These are phyloP conservation scores for Borovskyia barvae DNA, from an alignment of 208 protist genomes.

Conservation along the genomic window DNA sequence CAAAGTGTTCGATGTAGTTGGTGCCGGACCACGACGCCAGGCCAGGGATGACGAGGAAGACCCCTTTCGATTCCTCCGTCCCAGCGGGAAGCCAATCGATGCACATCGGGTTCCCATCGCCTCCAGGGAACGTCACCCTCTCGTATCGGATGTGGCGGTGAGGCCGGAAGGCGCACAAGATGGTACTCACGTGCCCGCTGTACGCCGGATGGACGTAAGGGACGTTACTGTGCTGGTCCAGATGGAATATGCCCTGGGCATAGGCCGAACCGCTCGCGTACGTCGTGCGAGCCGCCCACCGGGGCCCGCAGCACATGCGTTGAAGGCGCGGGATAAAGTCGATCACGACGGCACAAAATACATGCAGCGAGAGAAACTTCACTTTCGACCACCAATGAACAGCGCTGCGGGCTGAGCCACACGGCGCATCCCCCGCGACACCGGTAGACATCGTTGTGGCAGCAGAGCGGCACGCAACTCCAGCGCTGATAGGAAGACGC, in stretches of 20 bases:
- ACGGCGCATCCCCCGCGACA: not conserved
- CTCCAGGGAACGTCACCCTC: conserved; percentile 36
- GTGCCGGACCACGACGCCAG: conserved; percentile 70
- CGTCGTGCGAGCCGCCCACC: not conserved
- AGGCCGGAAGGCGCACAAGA: conserved; percentile 64
- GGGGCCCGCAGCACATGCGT: not conserved
- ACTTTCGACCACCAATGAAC: conserved; percentile 17
- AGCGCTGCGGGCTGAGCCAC: too few species aligned
- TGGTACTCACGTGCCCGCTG: conserved; percentile 59
- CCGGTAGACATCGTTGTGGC: not conserved
- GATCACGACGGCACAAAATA: conserved; percentile 10
- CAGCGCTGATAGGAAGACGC: not conserved
- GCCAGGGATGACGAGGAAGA: conserved; percentile 69
- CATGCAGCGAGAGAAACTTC: conserved; percentile 30
- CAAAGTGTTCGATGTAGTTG: conserved; percentile 75
- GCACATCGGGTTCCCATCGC: conserved; percentile 67
- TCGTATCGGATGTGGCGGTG: conserved; percentile 35
- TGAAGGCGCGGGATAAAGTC: conserved; percentile 9
- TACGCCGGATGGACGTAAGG: conserved; percentile 48
- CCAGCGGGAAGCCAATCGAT: conserved; percentile 56
- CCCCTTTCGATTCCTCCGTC: conserved; percentile 21
- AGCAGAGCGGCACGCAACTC: not conserved
- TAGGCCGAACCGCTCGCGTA: conserved; percentile 6
- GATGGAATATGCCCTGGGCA: conserved; percentile 19
- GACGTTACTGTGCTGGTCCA: conserved; percentile 21